These are phyloP conservation scores for Verbascum thapsus DNA, from an alignment of 257 asterid genomes.

Conservation along the genomic window DNA sequence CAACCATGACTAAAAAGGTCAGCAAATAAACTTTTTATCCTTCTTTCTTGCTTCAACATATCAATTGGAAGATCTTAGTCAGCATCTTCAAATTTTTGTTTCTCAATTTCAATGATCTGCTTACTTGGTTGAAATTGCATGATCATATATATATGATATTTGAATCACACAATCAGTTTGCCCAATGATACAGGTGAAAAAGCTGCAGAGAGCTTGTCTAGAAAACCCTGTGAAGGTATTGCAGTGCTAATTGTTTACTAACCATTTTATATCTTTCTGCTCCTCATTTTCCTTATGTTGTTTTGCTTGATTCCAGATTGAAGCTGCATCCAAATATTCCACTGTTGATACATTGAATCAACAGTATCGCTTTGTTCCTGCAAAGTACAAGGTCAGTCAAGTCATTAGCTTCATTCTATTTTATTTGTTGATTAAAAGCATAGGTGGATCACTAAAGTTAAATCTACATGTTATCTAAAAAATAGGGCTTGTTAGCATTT, in stretches of 20 bases:
- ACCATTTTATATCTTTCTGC: not conserved
- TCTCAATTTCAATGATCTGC: not conserved
- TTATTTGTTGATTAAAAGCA: too few species aligned
- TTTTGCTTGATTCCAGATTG: constrained; percentile 55
- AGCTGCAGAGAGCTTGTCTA: constrained; percentile 93
- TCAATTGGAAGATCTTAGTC: too few species aligned
- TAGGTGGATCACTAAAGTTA: not conserved
- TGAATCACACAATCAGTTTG: constrained; percentile 2
- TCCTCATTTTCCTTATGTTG: constrained; percentile 7
- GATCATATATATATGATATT: too few species aligned
- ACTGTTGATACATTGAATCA: constrained; percentile 92
- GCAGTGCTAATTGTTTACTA: constrained; percentile 1
- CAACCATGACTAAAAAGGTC: constrained; percentile 97
- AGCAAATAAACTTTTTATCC: not conserved
- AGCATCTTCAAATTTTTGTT: not conserved
- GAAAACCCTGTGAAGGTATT: constrained; percentile 88
- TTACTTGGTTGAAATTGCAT: not conserved
- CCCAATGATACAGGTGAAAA: constrained; percentile 61
- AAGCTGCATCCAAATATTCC: constrained; percentile 84
- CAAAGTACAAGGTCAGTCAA: constrained; percentile 70
- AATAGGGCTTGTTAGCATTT: not conserved
- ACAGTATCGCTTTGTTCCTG: constrained; percentile 78
- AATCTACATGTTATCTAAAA: not conserved
- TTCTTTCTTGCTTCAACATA: too few species aligned
- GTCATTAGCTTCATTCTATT: constrained; percentile 15